These are phyloP conservation scores for Taphrina confusa DNA, from an alignment of 1,139 yeast species.

Conservation along the genomic window DNA sequence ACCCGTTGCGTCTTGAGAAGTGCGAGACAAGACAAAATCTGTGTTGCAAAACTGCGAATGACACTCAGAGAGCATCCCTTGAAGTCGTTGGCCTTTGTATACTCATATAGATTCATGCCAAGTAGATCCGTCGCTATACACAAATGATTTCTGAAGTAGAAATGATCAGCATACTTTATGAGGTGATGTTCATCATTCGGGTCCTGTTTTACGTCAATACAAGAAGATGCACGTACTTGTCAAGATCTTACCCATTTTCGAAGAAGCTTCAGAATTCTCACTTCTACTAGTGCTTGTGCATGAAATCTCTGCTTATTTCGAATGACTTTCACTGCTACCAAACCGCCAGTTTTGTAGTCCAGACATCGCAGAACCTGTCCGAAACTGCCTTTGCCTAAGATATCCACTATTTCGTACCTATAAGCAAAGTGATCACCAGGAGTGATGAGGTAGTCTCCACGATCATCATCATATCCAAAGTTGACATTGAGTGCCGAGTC, in stretches of 20 bases:
- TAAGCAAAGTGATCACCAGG: constrained; percentile 74
- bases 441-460: constrained; percentile 62
- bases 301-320: constrained; percentile 75
- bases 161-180: constrained; percentile 65
- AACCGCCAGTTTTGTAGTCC: constrained; percentile 62
- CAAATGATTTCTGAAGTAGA: constrained; percentile 78
- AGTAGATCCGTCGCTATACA: constrained; percentile 77
- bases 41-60: constrained; percentile 54
- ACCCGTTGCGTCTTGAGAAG: constrained; percentile 60
- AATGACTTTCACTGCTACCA: constrained; percentile 74
- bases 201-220: constrained; percentile 48
- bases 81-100: constrained; percentile 62
- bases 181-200: constrained; percentile 51
- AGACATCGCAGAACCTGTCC: constrained; percentile 73
- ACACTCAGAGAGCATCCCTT: constrained; percentile 61
- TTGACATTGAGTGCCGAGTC: constrained; percentile 48
- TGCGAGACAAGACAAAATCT: constrained; percentile 61
- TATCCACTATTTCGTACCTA: constrained; percentile 62
- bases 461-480: constrained; percentile 72
- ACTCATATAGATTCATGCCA: constrained; percentile 66
- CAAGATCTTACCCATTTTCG: constrained; percentile 43
- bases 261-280: constrained; percentile 63
- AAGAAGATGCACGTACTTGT: too few relatives aligned
- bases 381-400: constrained; percentile 79
- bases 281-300: constrained; percentile 75